Evolutionary conservation across 2,329 filamentous ascomycete genomes (phyloP).

Genomic region (Aspergillus pseudoterreus): DNA sequence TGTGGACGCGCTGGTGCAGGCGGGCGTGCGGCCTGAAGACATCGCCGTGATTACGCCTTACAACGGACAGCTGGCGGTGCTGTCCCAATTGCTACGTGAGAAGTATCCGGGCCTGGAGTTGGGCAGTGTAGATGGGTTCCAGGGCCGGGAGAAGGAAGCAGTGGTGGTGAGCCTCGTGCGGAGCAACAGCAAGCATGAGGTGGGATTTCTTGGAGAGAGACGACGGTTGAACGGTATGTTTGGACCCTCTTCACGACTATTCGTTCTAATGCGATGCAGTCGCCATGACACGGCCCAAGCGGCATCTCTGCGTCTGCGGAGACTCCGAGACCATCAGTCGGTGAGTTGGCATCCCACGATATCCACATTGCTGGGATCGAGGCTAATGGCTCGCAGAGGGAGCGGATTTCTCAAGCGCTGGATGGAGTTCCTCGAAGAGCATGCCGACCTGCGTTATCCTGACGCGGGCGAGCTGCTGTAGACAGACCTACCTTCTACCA

Average conservation of each 20-base stretch:
- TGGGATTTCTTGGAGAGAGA: conserved; percentile 91
- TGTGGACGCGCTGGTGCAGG: conserved; percentile 68
- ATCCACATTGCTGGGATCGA: background rate
- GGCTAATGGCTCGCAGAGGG: conserved; percentile 55
- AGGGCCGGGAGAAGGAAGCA: conserved; percentile 94
- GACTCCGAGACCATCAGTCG: conserved; percentile 89
- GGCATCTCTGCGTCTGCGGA: conserved; percentile 85
- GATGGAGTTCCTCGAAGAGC: conserved; percentile 88
- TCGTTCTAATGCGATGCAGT: conserved; percentile 51
- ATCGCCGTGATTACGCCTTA: conserved; percentile 95
- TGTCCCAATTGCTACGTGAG: conserved; percentile 74
- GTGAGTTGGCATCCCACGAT: conserved; percentile 54
- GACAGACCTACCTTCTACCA: background rate
- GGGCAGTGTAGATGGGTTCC: conserved; percentile 96
- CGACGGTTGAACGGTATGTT: conserved; percentile 80
- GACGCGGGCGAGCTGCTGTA: conserved; percentile 48
- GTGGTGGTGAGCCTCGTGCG: conserved; percentile 91
- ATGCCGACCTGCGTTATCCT: conserved; percentile 86
- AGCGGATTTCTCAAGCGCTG: conserved; percentile 81
- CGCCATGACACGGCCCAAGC: conserved; percentile 91
- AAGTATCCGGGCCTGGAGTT: conserved; percentile 80
- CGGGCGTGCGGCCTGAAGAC: conserved; percentile 76
- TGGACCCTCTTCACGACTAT: background rate
- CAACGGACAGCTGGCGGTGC: conserved; percentile 82
- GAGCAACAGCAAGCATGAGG: conserved; percentile 81